A percentile compares a stretch with the other conserved stretches of the same genome.
Evolutionary conservation across 257 asterid species (phyloP).

Genomic region (Solanum medicagineum): DNA sequence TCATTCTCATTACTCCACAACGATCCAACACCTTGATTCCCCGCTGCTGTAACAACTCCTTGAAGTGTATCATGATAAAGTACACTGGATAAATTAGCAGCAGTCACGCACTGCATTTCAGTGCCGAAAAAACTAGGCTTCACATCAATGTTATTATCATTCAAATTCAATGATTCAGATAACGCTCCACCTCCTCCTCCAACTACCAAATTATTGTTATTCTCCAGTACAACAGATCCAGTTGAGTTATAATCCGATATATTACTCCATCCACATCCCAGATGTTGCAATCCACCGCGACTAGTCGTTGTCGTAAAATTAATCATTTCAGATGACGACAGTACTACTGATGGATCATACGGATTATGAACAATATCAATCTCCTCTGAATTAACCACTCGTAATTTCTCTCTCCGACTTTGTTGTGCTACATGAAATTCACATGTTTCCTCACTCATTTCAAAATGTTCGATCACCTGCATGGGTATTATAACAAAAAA

Average conservation of each 20-base stretch:
- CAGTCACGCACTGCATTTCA: background rate
- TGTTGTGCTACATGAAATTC: constrained; percentile 67
- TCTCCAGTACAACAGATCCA: constrained; percentile 5
- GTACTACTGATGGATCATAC: constrained; percentile 9
- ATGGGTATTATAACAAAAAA: background rate
- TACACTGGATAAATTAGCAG: background rate
- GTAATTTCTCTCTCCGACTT: constrained; percentile 56
- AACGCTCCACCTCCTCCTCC: background rate
- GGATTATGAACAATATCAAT: constrained; percentile 14
- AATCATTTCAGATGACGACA: constrained; percentile 27
- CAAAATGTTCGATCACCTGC: background rate
- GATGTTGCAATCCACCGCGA: background rate
- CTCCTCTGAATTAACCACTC: constrained; percentile 21
- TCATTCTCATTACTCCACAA: constrained; percentile 13
- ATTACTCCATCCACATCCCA: constrained; percentile 9
- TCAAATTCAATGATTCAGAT: constrained; percentile 11
- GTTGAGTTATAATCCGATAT: background rate
- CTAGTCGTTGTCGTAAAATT: background rate
- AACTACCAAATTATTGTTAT: constrained; percentile 8
- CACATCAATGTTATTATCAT: background rate
- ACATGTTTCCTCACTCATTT: constrained; percentile 29
- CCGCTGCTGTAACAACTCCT: constrained; percentile 23
- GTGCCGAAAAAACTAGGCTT: constrained; percentile 15
- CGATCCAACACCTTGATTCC: constrained; percentile 3
- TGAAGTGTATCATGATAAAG: constrained; percentile 25